phyloP scores from a whole-genome alignment of 257 asterid genomes.

The Solanum raphanifolium region DNA sequence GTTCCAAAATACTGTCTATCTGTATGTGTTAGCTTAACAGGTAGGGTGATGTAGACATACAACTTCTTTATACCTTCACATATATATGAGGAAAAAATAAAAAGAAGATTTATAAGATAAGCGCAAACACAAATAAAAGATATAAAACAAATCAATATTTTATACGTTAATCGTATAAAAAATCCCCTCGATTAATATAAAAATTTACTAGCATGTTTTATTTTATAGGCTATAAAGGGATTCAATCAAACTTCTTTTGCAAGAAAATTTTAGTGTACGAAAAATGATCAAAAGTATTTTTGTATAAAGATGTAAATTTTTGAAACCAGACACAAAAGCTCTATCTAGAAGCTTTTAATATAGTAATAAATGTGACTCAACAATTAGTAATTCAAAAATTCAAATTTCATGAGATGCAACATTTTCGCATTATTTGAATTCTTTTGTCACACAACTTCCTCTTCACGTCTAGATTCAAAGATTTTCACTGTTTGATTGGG shows the following conservation, averaged over 20 bases:
- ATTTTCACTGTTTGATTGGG: neutral
- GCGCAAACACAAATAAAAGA: neutral
- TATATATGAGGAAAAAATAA: neutral
- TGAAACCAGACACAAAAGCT: neutral
- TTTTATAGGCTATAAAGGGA: neutral
- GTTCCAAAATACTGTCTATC: slow-evolving; percentile 3
- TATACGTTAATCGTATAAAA: neutral
- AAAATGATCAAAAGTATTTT: neutral
- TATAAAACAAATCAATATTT: neutral
- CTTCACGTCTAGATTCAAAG: too few relatives aligned
- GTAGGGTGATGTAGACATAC: slow-evolving; percentile 1
- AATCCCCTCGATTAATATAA: neutral
- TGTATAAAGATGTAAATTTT: neutral
- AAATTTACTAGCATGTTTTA: neutral
- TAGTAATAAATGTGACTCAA: neutral
- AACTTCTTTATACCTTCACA: neutral
- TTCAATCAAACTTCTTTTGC: neutral
- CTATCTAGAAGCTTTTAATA: neutral
- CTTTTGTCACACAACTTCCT: too few relatives aligned
- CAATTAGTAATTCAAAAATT: neutral
- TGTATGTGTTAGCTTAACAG: neutral
- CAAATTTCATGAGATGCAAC: neutral
- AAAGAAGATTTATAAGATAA: neutral
- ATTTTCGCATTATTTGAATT: neutral
- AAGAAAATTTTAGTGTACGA: neutral